Base-by-base conservation (phyloP, 371 early-diverging fungal genomes). In the Vairimorpha ceranae region DNA sequence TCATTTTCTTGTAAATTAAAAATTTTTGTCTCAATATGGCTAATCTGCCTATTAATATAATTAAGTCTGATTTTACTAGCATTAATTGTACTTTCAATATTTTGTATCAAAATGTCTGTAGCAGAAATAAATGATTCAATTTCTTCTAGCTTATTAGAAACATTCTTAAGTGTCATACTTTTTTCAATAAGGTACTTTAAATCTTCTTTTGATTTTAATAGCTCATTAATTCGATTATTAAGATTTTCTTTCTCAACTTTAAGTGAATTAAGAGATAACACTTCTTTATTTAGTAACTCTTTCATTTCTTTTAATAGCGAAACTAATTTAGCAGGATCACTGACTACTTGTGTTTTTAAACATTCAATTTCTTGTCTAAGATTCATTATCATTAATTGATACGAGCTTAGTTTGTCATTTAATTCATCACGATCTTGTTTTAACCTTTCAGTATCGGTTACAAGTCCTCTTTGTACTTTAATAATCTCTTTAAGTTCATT, bases 251-350 rank as follows among this genome's bases (percentile, higher is more conserved):
- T 75, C 27, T 61, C 60, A 32, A 38, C 41, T 33, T 80, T 46
- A 3, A 72, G 4, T 7, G 32, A 51, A n/a, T 43, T 51, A 17
- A 73, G 60, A 17, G 61, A 54, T 6, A 72, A 70, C 1, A 41
- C 69, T 46, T 80, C 81, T 46, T 67, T 75, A 10, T 27, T 7
- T 33, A 80, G 41, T 8, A 77, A 15, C 21, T 36, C 21, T 56
- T 67, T 65, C 81, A 80, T 80, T 64, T 80, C 81, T 45, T 77
- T 65, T 25, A 80, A 41, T n/a, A 80, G 56, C 15, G 54, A 65
- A 33, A 80, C 33, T 36, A 80, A 59, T 41, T 77, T 72, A 14
- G 51, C 59, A 21, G 81, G 81, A 65, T 80, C 77, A 60, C 65
- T 68, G 10, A 80, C 78, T 23, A 80, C 59, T 70, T 77, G 77